Evolutionary conservation across 352 stramenopile species (phyloP), one percentile per base, ranked within the genome.

Genomic region (Pythium chondricola): DNA sequence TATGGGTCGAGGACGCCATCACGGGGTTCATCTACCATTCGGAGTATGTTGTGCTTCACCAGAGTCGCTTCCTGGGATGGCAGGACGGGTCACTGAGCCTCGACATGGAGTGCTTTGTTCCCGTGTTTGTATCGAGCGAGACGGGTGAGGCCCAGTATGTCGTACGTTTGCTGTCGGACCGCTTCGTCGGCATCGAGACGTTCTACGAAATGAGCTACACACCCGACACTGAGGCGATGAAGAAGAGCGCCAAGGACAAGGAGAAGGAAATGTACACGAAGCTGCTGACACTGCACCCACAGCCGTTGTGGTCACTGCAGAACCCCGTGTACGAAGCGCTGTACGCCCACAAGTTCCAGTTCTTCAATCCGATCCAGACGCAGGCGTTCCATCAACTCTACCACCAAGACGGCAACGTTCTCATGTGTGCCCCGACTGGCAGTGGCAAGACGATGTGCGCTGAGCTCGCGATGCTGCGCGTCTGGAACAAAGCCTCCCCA

Each of bases 351-450:
- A 65, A 63, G 30, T 97, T 97, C 65, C 73, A 90, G 33, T 73
- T 70, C 26, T 88, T 96, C 25, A 96, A 96, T 54, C 79, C 81
- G 31, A 97, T 99, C 52, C 97, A 99, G 73, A 99, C 96, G 30
- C 97, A 99, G 52, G 58, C 97, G 5, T 99, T 99, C 66, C 88
- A 98, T 53, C 69, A 97, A 35, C 68, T 99, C 0, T 99, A 99
- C 63, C 93, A 99, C 51, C 95, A 95, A 11, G 84, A 98, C 52
- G 82, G 80, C 21, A 97, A 97, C 32, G 78, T 99, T 2, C 69
- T 99, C 21, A 65, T 99, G 4, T 97, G 97, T 16, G 96, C 96
- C 9, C 97, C 97, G 0, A 99, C 95, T 8, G 96, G 95, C 6
- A 95, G 82, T 43, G 96, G 96, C 1, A 99, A 99, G 67, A 99